phyloP scores from a whole-genome alignment of 1,139 yeast genomes.

The Pichia sp. region DNA sequence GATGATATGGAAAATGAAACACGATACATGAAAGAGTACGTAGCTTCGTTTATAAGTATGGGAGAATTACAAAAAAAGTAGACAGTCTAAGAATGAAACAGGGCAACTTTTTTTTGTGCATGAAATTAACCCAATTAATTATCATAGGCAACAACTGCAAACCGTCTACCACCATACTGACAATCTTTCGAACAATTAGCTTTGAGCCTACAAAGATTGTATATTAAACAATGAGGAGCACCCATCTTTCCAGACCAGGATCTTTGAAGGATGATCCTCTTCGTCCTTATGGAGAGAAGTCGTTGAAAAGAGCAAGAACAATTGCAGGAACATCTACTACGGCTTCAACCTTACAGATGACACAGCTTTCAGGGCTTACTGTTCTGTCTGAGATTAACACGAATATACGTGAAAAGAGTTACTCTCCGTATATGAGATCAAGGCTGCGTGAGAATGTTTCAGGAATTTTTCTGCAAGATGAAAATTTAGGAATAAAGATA shows the following conservation, averaged over 20 bases:
- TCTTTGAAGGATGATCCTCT: not conserved
- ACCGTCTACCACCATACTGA: too few relatives aligned
- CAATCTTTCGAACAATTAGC: too few relatives aligned
- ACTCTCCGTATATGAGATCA: not conserved
- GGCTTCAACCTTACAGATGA: not conserved
- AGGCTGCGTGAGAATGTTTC: not conserved
- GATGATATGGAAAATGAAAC: slow-evolving; percentile 59
- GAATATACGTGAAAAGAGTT: not conserved
- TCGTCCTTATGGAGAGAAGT: not conserved
- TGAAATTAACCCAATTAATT: too few relatives aligned
- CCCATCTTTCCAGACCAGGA: not conserved
- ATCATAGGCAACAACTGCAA: too few relatives aligned
- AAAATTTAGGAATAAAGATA: not conserved
- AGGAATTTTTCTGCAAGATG: slow-evolving; percentile 3
- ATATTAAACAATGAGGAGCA: not conserved
- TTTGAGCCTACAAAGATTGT: not conserved
- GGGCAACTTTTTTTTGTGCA: slow-evolving; percentile 1
- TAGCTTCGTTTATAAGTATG: slow-evolving; percentile 70
- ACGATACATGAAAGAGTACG: slow-evolving; percentile 78
- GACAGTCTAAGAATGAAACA: not conserved
- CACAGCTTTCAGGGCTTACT: not conserved
- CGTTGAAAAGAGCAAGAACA: slow-evolving; percentile 2
- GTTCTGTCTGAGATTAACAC: not conserved
- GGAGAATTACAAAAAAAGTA: slow-evolving; percentile 9
- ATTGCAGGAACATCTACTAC: not conserved